Evolutionary conservation across 352 stramenopile genomes (phyloP), one percentile per base, ranked within the genome.

Genomic region (Globisporangium solare): DNA sequence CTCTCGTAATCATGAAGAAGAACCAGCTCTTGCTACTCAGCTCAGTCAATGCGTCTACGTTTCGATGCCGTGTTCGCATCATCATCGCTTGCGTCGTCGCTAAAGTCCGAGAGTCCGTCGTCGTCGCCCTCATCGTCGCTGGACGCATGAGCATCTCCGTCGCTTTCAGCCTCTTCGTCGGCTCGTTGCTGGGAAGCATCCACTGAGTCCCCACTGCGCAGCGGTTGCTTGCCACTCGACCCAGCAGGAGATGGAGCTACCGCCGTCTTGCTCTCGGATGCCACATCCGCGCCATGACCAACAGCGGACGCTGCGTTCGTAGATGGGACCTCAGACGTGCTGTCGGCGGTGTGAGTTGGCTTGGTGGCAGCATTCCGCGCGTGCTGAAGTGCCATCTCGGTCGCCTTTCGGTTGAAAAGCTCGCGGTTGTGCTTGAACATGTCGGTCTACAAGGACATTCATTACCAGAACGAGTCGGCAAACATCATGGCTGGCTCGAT

Each of bases 381-480:
- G 48, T 89, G 71, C 35, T 84, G 65, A 17, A 31, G 41, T 0
- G 83, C 91, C 66, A 89, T 74, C 47, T 87, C 83, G 10, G 45
- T 66, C 12, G 83, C 83, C 58, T 83, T 89, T 15, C 63, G 57
- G 24, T 81, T 85, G 43, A 91, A 93, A 18, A 88, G 47, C 48
- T 83, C 79, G 8, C 77, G 74, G 31, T 90, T 80, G 63, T 90
- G 78, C 66, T 91, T 90, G 66, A 87, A 93, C 6, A 81, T 61
- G 35, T 89, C 80, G 6, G 83, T 84, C 83, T 93, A 52, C n/a
- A 42, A 21, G 39, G 7, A 27, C 15, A 47, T 6, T n/a, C 15
- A 47, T 6, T n/a, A 10, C 1, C 32, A 45, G 12, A 8, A 35
- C 27, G 27, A 35, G 27, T 35, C 10, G 7, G 27, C 27, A 35